Evolutionary conservation across 2,329 filamentous ascomycete genomes (phyloP), one percentile per base, ranked within the genome.

Genomic region (Botrytis pseudocinerea): DNA sequence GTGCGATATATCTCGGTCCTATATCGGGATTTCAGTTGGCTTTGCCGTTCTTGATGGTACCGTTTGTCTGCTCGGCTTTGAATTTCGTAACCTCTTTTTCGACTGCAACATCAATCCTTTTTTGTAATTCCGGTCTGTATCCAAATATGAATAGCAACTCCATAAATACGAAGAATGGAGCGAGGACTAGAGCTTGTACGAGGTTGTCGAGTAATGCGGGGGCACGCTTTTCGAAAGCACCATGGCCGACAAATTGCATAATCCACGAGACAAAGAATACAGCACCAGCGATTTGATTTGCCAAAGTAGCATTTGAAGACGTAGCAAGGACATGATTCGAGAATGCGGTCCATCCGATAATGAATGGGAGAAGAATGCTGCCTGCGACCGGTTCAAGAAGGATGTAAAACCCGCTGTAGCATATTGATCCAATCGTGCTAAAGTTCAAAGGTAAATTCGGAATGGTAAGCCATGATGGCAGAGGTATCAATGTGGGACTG

Each of bases 161-260:
- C 78, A 99, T 92, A 93, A 96, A 99, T 73, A 98, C 95, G 79
- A 98, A 99, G 80, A 99, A 92, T 14, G 96, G 96, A 0, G 96
- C 96, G 38, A 98, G 87, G 80, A 98, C 95, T 76, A 98, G 83
- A 42, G 96, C 95, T 83, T 98, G 96, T 65, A 97, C 87, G 60
- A 98, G 84, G 80, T 98, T 98, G 83, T 98, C 95, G 65, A 98
- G 85, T 76, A 98, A 84, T 7, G 95, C 95, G 12, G 95, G 96
- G 4, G 95, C 93, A 70, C 95, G 90, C 32, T 93, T 90, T 83
- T 98, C 96, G 78, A 94, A 98, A 69, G 88, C 89, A 54, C 94
- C 95, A 80, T 99, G 96, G 42, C 96, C 96, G 69, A 98, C 79
- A 80, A 99, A 98, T 81, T 99, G 96, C 69, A 91, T 86, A 72